Percentiles rank a stretch among this genome's conserved stretches.
Conservation (phyloP, 345 rosid genomes). For the Dipteronia dyeriana region DNA sequence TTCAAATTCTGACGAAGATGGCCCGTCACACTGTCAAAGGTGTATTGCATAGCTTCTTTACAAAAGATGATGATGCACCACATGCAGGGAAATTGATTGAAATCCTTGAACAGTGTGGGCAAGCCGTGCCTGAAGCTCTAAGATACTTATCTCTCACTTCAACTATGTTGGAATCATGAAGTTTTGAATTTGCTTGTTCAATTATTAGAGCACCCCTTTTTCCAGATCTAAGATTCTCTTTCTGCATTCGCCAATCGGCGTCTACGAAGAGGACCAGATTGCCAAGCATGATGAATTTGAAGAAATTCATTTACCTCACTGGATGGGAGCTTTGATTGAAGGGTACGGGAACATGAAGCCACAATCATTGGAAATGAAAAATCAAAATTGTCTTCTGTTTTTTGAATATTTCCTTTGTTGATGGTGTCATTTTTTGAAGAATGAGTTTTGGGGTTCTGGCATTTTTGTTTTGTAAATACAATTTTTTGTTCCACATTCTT, state of each 20-base stretch:
- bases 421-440: neutral
- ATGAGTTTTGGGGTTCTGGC: neutral
- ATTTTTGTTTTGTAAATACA: too few species aligned
- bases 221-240: neutral
- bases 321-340: neutral
- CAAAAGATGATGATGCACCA: slow-evolving; percentile 41
- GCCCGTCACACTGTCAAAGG: slow-evolving; percentile 54
- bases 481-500: too few species aligned
- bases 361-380: neutral
- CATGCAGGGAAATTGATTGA: slow-evolving; percentile 41
- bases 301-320: neutral
- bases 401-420: neutral
- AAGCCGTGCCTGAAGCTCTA: slow-evolving; percentile 47
- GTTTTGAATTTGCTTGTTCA: neutral
- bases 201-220: slow-evolving; percentile 5
- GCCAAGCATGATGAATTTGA: neutral
- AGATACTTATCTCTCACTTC: slow-evolving; percentile 25
- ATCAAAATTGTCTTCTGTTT: neutral
- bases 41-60: slow-evolving; percentile 48
- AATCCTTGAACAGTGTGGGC: slow-evolving; percentile 55
- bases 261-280: neutral
- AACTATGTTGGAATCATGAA: slow-evolving; percentile 20
- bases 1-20: slow-evolving; percentile 50
- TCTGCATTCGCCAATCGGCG: neutral
- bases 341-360: neutral